Percentiles rank a stretch among this genome's conserved stretches.
phyloP scores from a whole-genome alignment of 2,329 filamentous ascomycete species.

The Fusarium transvaalense region DNA sequence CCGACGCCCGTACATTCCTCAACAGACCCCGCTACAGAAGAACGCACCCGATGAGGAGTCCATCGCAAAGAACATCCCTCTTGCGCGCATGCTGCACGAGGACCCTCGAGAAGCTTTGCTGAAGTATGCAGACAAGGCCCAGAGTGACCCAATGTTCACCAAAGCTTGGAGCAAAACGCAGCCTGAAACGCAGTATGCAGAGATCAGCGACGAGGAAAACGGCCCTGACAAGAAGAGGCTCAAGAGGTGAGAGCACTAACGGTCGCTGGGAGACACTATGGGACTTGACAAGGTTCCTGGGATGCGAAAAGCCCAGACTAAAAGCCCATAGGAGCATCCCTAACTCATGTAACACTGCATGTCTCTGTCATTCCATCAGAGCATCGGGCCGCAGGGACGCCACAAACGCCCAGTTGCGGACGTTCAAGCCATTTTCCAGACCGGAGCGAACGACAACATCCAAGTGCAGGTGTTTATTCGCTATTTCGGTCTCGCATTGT shows the following conservation, averaged over 20 bases:
- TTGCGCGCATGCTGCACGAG: constrained; percentile 94
- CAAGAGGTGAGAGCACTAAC: constrained; percentile 60
- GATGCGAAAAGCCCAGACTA: constrained; percentile 20
- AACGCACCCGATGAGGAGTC: constrained; percentile 90
- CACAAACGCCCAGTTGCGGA: constrained; percentile 16
- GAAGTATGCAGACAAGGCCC: constrained; percentile 93
- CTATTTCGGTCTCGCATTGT: constrained; percentile 1
- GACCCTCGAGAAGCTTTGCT: constrained; percentile 93
- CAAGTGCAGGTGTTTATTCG: constrained; percentile 1
- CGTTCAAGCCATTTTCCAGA: constrained; percentile 5
- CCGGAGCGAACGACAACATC: not conserved
- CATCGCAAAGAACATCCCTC: constrained; percentile 87
- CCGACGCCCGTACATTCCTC: constrained; percentile 84
- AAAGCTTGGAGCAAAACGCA: constrained; percentile 93
- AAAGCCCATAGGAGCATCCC: constrained; percentile 9
- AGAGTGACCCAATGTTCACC: constrained; percentile 94
- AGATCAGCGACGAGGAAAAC: constrained; percentile 85
- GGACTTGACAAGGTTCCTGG: constrained; percentile 13
- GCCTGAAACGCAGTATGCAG: constrained; percentile 90
- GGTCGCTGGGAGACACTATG: constrained; percentile 15
- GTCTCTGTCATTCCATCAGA: constrained; percentile 34
- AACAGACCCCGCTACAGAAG: constrained; percentile 90
- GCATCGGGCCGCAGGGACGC: constrained; percentile 13
- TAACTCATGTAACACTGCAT: constrained; percentile 29
- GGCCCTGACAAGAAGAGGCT: constrained; percentile 75